A percentile compares a stretch with the other conserved stretches of the same genome.
phyloP scores from a whole-genome alignment of 495 filamentous ascomycete genomes.

The Astrocystis sublimbata region DNA sequence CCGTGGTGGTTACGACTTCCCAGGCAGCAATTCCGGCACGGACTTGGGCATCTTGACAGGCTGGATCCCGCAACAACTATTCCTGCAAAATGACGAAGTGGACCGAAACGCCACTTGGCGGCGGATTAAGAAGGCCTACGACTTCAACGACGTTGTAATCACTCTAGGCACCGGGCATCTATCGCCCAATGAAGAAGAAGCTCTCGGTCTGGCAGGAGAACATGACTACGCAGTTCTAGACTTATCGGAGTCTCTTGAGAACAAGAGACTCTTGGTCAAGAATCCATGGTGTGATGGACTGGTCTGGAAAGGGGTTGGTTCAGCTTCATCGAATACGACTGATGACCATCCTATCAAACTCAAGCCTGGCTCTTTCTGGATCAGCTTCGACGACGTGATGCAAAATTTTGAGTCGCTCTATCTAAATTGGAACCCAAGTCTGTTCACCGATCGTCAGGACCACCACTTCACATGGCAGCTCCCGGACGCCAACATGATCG shows the following conservation, averaged over 20 bases:
- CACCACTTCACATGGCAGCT: constrained; percentile 89
- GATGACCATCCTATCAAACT: constrained; percentile 31
- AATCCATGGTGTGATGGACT: constrained; percentile 92
- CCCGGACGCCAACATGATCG: constrained; percentile 54
- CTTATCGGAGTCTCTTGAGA: constrained; percentile 62
- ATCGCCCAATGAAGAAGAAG: constrained; percentile 67
- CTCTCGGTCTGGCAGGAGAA: constrained; percentile 79
- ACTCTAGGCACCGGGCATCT: constrained; percentile 89
- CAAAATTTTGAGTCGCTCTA: constrained; percentile 95
- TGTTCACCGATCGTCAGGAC: constrained; percentile 81
- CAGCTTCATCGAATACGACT: constrained; percentile 19
- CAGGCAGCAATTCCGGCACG: constrained; percentile 95
- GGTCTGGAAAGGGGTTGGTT: constrained; percentile 55
- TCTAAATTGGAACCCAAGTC: constrained; percentile 91
- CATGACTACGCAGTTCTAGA: constrained; percentile 94
- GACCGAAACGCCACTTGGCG: constrained; percentile 75
- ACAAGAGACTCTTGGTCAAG: constrained; percentile 76
- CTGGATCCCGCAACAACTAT: constrained; percentile 96
- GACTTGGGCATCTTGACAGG: constrained; percentile 89
- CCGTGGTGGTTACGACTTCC: constrained; percentile 94
- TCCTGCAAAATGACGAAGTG: constrained; percentile 79
- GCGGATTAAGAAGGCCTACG: constrained; percentile 72
- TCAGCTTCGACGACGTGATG: constrained; percentile 76
- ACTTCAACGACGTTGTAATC: constrained; percentile 77
- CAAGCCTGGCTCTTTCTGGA: constrained; percentile 83